phyloP scores from a whole-genome alignment of 2,329 filamentous ascomycete genomes.

The Diaporthe amygdali region DNA sequence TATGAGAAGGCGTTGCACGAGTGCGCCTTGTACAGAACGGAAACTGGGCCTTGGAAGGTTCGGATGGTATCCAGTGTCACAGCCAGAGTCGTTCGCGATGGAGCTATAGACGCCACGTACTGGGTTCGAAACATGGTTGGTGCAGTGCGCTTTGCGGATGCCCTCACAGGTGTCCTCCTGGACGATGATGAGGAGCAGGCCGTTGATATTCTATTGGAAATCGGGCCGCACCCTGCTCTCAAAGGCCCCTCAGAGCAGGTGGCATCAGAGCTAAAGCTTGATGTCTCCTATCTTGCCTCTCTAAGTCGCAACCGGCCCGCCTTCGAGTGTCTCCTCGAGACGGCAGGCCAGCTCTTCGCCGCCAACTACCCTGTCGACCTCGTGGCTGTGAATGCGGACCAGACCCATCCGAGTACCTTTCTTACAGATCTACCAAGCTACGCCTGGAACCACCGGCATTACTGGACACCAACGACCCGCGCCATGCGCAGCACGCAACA shows the following conservation, averaged over 20 bases:
- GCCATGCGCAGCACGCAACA: constrained; percentile 1
- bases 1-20: constrained; percentile 27
- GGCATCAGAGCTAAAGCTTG: background rate
- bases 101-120: constrained; percentile 22
- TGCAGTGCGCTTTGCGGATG: constrained; percentile 41
- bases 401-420: background rate
- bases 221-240: constrained; percentile 44
- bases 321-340: background rate
- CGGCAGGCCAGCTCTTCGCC: background rate
- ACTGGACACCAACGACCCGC: constrained; percentile 22
- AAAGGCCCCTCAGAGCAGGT: constrained; percentile 29
- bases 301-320: background rate
- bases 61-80: background rate
- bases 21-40: background rate
- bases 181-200: constrained; percentile 3
- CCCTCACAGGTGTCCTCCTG: background rate
- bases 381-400: background rate
- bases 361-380: constrained; percentile 2
- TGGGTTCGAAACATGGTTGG: constrained; percentile 40
- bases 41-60: background rate
- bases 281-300: background rate
- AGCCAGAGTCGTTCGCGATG: background rate
- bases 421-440: constrained; percentile 17
- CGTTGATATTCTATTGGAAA: constrained; percentile 31
- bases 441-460: constrained; percentile 24